Evolutionary conservation across 495 filamentous ascomycete genomes (phyloP), one percentile per base, ranked within the genome.

Genomic region (Cudoniella acicularis): DNA sequence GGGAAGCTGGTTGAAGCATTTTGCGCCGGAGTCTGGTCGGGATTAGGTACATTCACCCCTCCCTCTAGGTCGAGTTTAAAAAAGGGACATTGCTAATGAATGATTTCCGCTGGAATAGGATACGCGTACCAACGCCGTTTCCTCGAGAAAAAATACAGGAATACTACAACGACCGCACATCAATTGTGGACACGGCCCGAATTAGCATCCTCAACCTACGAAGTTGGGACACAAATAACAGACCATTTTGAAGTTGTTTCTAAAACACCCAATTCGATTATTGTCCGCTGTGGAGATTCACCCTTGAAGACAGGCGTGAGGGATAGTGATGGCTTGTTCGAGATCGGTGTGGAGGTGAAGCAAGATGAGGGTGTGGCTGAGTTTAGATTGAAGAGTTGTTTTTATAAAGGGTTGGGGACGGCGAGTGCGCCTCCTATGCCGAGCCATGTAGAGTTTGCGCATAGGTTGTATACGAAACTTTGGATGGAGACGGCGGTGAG

Each of bases 161-260:
- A 83, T 48, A 71, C 70, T 40, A 74, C 83, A 2, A 79, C 79
- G n/a, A 88, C 87, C 6, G 75, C 81, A 22, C 57, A 70, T 53
- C 80, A 89, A 60, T 80, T 90, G 20, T 90, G 88, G 88, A 73
- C 76, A 3, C 72, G 67, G 21, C 66, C 74, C 6, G 80, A 85
- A 40, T 76, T 91, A 1, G 64, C 75, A 20, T 49, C 64, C 17
- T 80, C 75, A 25, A 73, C 59, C 30, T 91, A 87, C 68, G 77
- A 84, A 23, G 71, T 79, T 40, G 87, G 87, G 23, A 86, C 87
- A 20, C 68, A 80, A 25, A 80, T 90, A 64, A 87, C 84, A 23
- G 87, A 91, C 66, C 87, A 91, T 70, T 90, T 91, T 69, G 85
- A 91, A 69, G 87, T 91, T 0, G 71, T 91, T 1, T 81, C 83